phyloP scores from a whole-genome alignment of 768 basidiomycete genomes.

The Asterophora parasitica region DNA sequence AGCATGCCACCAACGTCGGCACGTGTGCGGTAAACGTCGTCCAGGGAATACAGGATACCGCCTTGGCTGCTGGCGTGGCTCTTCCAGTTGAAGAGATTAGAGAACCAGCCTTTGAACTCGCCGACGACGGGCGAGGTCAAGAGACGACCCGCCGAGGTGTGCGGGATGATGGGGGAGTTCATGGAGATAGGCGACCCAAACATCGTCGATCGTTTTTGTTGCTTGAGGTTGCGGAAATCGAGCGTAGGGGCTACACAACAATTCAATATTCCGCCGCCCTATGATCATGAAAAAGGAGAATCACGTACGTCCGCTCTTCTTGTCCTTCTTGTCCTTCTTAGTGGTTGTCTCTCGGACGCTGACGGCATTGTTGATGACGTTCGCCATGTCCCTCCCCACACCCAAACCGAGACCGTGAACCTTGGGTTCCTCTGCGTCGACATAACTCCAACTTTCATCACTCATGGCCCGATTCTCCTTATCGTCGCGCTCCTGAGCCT shows the following conservation, averaged over 20 bases:
- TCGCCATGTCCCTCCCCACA: constrained; percentile 49
- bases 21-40: constrained; percentile 57
- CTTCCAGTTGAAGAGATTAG: constrained; percentile 93
- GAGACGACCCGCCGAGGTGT: constrained; percentile 30
- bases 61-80: constrained; percentile 38
- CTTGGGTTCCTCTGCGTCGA: constrained; percentile 28
- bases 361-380: constrained; percentile 42
- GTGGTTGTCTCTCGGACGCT: constrained; percentile 22
- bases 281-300: neutral
- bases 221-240: constrained; percentile 43
- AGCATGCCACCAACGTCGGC: constrained; percentile 60
- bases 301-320: constrained; percentile 47
- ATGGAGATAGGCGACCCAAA: constrained; percentile 47
- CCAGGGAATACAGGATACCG: constrained; percentile 49
- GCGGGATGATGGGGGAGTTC: constrained; percentile 33
- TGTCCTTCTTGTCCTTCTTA: constrained; percentile 44
- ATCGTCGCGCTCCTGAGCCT: constrained; percentile 20
- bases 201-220: constrained; percentile 42
- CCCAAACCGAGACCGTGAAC: constrained; percentile 28
- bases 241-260: constrained; percentile 45
- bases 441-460: constrained; percentile 37
- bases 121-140: constrained; percentile 69
- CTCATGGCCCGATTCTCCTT: constrained; percentile 40
- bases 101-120: constrained; percentile 92
- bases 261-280: constrained; percentile 5